These are phyloP conservation scores for Davidsoniella neocaledoniae DNA, from an alignment of 2,329 filamentous ascomycete genomes.

Conservation along the genomic window DNA sequence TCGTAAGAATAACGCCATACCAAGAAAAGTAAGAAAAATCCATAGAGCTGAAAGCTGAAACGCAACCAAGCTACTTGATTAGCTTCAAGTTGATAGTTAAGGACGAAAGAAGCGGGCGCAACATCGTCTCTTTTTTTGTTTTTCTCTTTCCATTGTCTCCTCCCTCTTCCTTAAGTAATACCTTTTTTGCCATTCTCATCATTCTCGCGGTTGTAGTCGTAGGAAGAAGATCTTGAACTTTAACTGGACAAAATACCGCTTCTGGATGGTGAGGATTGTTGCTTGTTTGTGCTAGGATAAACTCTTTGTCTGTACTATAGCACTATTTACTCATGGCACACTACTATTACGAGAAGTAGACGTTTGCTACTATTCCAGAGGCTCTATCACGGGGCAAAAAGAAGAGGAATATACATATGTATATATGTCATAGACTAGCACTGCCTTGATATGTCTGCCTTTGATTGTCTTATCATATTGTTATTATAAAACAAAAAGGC, in stretches of 20 bases:
- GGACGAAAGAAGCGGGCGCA: neutral
- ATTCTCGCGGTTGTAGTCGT: no score
- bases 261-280: no score
- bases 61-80: neutral
- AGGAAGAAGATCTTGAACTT: no score
- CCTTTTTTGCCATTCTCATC: no score
- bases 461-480: no score
- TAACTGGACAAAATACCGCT: no score
- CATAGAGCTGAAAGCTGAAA: constrained; percentile 8
- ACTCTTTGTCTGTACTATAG: neutral
- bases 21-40: neutral
- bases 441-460: no score
- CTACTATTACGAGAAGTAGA: no score
- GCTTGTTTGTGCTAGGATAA: no score
- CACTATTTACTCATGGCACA: neutral
- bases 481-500: no score
- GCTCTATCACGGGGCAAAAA: neutral
- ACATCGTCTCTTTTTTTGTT: neutral
- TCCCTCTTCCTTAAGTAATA: no score
- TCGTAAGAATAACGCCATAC: neutral
- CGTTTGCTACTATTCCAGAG: neutral
- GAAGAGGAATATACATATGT: neutral
- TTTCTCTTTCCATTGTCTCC: neutral
- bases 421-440: no score
- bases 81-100: neutral